These are phyloP conservation scores for Canariomyces notabilis DNA, from an alignment of 2,329 filamentous ascomycete genomes.

Conservation along the genomic window DNA sequence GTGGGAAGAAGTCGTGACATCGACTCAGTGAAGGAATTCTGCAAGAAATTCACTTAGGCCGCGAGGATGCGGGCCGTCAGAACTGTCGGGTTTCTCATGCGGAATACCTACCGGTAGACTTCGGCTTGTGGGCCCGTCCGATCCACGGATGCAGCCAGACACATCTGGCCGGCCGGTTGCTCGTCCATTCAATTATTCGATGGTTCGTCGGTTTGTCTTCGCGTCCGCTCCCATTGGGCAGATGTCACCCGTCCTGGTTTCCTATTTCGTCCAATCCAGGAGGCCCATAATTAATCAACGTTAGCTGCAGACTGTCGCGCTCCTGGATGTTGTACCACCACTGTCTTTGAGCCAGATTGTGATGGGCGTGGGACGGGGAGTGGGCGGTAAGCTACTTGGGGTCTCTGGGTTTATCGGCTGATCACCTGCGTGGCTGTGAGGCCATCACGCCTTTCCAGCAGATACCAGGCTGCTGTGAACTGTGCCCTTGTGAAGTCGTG, in stretches of 20 bases:
- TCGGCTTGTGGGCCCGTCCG: background rate
- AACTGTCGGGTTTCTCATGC: background rate
- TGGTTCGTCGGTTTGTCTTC: too few species aligned
- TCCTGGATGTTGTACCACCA: background rate
- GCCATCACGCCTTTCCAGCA: background rate
- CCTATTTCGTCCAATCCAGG: background rate
- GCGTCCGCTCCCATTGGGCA: background rate
- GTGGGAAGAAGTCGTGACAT: background rate
- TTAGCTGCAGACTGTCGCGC: background rate
- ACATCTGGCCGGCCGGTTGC: too few species aligned
- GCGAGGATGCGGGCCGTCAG: background rate
- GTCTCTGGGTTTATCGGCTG: slow-evolving; percentile 2
- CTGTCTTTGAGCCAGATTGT: background rate
- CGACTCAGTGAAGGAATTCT: background rate
- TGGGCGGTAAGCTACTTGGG: background rate
- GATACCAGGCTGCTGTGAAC: background rate
- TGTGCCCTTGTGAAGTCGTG: background rate
- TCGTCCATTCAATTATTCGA: too few species aligned
- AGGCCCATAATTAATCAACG: too few species aligned
- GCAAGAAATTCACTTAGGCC: background rate
- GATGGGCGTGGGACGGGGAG: background rate
- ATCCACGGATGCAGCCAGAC: slow-evolving; percentile 12
- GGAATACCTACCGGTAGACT: too few species aligned
- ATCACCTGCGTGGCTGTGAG: slow-evolving; percentile 3
- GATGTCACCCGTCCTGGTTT: background rate